A percentile compares a stretch with the other conserved stretches of the same genome.
These are phyloP conservation scores for Xylaria venustula DNA, from an alignment of 495 filamentous ascomycete genomes.

Conservation along the genomic window DNA sequence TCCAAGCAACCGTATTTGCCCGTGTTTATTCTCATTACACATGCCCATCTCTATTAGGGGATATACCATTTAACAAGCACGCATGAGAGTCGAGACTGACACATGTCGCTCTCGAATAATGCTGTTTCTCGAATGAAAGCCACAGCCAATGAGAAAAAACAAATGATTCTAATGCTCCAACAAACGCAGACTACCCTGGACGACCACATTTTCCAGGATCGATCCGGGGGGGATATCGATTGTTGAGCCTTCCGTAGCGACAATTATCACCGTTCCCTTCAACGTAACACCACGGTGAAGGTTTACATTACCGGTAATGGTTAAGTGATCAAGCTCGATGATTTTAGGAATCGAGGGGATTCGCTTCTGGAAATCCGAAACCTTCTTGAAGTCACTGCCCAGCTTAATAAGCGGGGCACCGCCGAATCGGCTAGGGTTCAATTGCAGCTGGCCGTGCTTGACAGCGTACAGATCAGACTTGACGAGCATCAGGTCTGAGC, in stretches of 20 bases:
- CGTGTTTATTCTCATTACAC: conserved; percentile 10
- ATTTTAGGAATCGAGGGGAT: conserved; percentile 97
- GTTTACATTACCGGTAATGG: conserved; percentile 95
- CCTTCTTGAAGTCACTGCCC: conserved; percentile 99
- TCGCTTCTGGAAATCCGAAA: conserved; percentile 98
- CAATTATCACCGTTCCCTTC: conserved; percentile 99
- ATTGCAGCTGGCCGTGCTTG: conserved; percentile 95
- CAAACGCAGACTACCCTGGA: conserved; percentile 94
- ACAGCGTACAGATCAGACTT: conserved; percentile 99
- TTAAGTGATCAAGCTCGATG: conserved; percentile 95
- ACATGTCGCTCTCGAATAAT: background rate
- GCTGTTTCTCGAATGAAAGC: background rate
- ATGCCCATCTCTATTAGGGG: conserved; percentile 14
- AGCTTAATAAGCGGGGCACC: conserved; percentile 99
- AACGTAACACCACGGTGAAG: conserved; percentile 90
- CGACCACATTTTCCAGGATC: conserved; percentile 97
- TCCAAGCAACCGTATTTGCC: conserved; percentile 2
- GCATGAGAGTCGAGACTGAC: background rate
- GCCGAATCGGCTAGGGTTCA: conserved; percentile 94
- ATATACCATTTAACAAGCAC: conserved; percentile 11
- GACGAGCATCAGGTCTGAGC: conserved; percentile 98
- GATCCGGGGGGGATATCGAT: conserved; percentile 97
- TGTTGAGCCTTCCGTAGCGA: conserved; percentile 94
- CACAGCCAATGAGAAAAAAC: conserved; percentile 29
- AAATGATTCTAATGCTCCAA: conserved; percentile 73